A percentile compares a stretch with the other conserved stretches of the same genome.
Evolutionary conservation across 345 rosid genomes (phyloP).

Genomic region (Anastatica hierochuntica): DNA sequence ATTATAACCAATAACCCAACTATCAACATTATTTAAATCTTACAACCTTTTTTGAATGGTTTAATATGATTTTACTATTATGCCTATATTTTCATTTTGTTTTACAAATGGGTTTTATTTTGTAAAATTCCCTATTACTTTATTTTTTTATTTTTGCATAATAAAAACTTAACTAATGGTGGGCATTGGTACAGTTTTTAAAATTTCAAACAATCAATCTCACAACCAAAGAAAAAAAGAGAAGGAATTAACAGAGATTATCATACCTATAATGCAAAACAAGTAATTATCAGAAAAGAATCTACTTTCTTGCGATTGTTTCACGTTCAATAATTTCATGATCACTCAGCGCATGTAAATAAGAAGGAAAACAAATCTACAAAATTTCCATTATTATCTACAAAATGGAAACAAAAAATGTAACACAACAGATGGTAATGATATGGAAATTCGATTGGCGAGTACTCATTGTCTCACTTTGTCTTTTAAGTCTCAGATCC

Average conservation of each 20-base stretch:
- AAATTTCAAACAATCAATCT: too few species aligned
- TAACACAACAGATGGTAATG: constrained; percentile 2
- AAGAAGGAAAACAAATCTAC: not conserved
- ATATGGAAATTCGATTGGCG: constrained; percentile 25
- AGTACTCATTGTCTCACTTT: constrained; percentile 8
- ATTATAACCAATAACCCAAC: too few species aligned
- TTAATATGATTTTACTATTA: too few species aligned
- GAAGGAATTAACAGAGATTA: not conserved
- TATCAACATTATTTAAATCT: too few species aligned
- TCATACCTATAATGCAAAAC: not conserved
- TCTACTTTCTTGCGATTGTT: constrained; percentile 18
- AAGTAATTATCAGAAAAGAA: not conserved
- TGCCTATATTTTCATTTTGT: too few species aligned
- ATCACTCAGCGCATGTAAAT: constrained; percentile 8
- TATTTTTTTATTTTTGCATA: too few species aligned
- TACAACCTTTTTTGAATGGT: too few species aligned
- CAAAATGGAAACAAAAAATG: not conserved
- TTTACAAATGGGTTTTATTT: too few species aligned
- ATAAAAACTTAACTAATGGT: too few species aligned
- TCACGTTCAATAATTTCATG: constrained; percentile 22
- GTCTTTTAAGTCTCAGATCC: too few species aligned
- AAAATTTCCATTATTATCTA: not conserved
- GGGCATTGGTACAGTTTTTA: too few species aligned
- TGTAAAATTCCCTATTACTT: too few species aligned
- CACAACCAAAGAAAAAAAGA: not conserved